Percentiles rank a stretch among this genome's conserved stretches.
These are phyloP conservation scores for Alternaria triticimaculans DNA, from an alignment of 2,329 filamentous ascomycete genomes.

Conservation along the genomic window DNA sequence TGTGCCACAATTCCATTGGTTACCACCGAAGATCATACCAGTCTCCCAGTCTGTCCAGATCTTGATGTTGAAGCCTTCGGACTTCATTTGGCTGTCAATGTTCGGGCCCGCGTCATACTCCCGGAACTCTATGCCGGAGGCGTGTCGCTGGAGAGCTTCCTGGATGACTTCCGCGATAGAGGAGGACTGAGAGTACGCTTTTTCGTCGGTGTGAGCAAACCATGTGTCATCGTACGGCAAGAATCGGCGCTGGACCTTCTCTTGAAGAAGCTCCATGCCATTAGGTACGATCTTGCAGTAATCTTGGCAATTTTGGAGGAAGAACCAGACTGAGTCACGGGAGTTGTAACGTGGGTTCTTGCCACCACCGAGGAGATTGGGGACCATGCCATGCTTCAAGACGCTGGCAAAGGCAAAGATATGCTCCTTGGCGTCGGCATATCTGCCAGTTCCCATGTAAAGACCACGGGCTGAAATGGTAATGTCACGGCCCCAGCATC, in stretches of 20 bases:
- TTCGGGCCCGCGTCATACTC: slow-evolving; percentile 91
- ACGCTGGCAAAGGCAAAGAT: slow-evolving; percentile 95
- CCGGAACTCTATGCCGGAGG: slow-evolving; percentile 85
- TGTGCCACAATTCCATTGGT: slow-evolving; percentile 92
- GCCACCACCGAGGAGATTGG: slow-evolving; percentile 87
- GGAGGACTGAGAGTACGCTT: slow-evolving; percentile 84
- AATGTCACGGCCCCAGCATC: slow-evolving; percentile 96
- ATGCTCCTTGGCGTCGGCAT: slow-evolving; percentile 87
- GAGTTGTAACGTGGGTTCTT: slow-evolving; percentile 92
- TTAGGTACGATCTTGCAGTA: slow-evolving; percentile 83
- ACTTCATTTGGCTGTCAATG: slow-evolving; percentile 91
- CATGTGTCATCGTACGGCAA: slow-evolving; percentile 95
- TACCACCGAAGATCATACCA: slow-evolving; percentile 92
- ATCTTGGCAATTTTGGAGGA: slow-evolving; percentile 93
- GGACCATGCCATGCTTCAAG: slow-evolving; percentile 97
- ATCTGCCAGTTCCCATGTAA: slow-evolving; percentile 89
- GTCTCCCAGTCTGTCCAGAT: slow-evolving; percentile 90
- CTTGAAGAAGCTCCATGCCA: slow-evolving; percentile 74
- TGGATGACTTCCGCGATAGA: slow-evolving; percentile 90
- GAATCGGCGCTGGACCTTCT: slow-evolving; percentile 83
- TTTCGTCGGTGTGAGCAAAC: slow-evolving; percentile 80
- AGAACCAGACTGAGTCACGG: slow-evolving; percentile 97
- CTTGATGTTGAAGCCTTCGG: slow-evolving; percentile 90
- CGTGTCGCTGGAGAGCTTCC: slow-evolving; percentile 91
- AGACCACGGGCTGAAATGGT: slow-evolving; percentile 94